Base-by-base conservation (phyloP, 2,329 filamentous ascomycete species). In the Aspergillus ustus region DNA sequence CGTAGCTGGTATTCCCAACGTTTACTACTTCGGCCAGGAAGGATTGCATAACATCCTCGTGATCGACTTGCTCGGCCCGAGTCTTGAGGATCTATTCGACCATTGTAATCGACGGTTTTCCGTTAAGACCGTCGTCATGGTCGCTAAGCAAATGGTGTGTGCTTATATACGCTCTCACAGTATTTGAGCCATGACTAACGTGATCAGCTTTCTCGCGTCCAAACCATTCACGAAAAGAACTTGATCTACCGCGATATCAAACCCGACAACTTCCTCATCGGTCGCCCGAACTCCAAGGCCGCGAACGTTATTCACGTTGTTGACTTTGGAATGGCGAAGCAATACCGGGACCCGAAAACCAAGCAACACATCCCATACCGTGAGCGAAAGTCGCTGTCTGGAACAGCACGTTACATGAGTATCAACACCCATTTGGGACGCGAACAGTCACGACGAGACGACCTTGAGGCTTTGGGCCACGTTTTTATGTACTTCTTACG, bases 281-380 rank as follows among this genome's bases (percentile, higher is more conserved):
- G 95, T 58, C 89, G 94, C 52, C 93, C 93, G 0, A 90, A 89
- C 71, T 93, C 93, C 63, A 98, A 98, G 82, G 87, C 91, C n/a
- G 91, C 93, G 73, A 98, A 97, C 77, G 93, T 98, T 60, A 97
- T 99, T 69, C 94, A 99, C 75, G 95, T 98, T 43, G 93, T 99
- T 72, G 95, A 99, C 79, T 99, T 99, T 73, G 95, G 95, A 72
- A 98, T 99, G 95, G 95, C 95, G 66, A 99, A 99, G 83, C 95
- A 98, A 78, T 99, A 98, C 80, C 90, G 95, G 70, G 95, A 99
- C 72, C 95, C 95, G 60, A 98, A 98, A 84, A 97, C 95, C 43
- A 98, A 98, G 81, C 95, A 98, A 79, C 95, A 99, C 80, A 98
- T 98, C 69, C 93, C 95, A 13, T 98, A 98, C 78, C 88, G 95